Evolutionary conservation across 2,329 filamentous ascomycete genomes (phyloP), one percentile per base, ranked within the genome.

Genomic region (Fusarium sp.): DNA sequence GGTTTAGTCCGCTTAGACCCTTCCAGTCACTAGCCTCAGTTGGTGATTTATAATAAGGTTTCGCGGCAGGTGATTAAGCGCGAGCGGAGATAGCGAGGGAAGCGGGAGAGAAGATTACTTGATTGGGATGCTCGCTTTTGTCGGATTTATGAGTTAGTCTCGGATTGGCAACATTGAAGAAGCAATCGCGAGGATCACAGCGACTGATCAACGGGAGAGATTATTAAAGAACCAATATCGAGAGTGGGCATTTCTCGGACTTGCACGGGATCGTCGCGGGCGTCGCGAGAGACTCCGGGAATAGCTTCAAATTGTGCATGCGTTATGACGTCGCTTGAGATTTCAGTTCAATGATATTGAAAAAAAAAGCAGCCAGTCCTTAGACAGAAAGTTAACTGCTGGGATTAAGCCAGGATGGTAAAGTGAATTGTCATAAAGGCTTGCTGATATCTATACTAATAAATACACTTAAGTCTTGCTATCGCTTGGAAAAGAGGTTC

Each of bases 321-420:
- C 1, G 8, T 11, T 8, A 51, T 51, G n/a, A 51, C n/a, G 17
- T 35, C n/a, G 12, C 14, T 51, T 14, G 4, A 20, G 17, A 51
- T 35, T 12, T 14, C 6, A 18, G 17, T 17, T 20, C 17, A 8
- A 18, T 14, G 28, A 30, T 24, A 5, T 3, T 24, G 12, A 14
- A 24, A 12, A 17, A 15, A 13, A n/a, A 26, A n/a, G n/a, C 15
- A 30, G 5, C 45, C 14, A 48, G 14, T 15, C 6, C 26, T 13
- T 8, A 4, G 2, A 14, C 3, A 20, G 5, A 4, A 14, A 26
- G 17, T 0, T 6, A 10, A 20, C 8, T 13, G 3, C 44, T 24
- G 1, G 14, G 2, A n/a, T n/a, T 1, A 24, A 24, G 18, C 11
- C 6, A 44, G 15, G 4, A 36, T 8, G 7, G 9, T 17, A 0